phyloP scores from a whole-genome alignment of 257 asterid species.

The Cordia subcordata region DNA sequence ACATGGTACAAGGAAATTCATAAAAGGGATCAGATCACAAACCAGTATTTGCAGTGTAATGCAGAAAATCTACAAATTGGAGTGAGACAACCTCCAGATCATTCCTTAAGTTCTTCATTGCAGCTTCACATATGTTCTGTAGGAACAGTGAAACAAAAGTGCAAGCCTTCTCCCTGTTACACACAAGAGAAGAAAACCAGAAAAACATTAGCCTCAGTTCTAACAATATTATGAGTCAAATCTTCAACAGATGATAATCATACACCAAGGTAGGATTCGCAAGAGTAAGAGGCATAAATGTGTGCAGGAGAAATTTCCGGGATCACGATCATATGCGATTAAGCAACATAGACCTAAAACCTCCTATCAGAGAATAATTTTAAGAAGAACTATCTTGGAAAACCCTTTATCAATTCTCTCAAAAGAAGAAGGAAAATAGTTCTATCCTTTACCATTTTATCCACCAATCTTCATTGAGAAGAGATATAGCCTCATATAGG shows the following conservation, averaged over 20 bases:
- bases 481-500: too few relatives aligned
- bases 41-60: conserved; percentile 52
- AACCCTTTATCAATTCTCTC: too few relatives aligned
- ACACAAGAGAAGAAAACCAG: conserved; percentile 19
- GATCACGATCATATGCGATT: too few relatives aligned
- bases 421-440: too few relatives aligned
- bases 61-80: conserved; percentile 38
- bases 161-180: conserved; percentile 70
- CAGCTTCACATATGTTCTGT: conserved; percentile 45
- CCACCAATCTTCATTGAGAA: too few relatives aligned
- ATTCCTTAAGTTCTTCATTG: conserved; percentile 21
- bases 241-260: neutral
- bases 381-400: too few relatives aligned
- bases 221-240: neutral
- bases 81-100: conserved; percentile 26
- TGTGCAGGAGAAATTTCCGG: too few relatives aligned
- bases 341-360: too few relatives aligned
- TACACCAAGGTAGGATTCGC: too few relatives aligned
- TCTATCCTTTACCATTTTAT: too few relatives aligned
- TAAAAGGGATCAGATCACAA: conserved; percentile 7
- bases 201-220: conserved; percentile 7
- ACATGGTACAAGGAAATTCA: neutral
- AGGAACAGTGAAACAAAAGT: conserved; percentile 58
- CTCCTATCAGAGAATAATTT: too few relatives aligned
- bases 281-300: too few relatives aligned